phyloP scores from a whole-genome alignment of 1,139 yeast genomes.

The Protomyces arabidopsidicola region DNA sequence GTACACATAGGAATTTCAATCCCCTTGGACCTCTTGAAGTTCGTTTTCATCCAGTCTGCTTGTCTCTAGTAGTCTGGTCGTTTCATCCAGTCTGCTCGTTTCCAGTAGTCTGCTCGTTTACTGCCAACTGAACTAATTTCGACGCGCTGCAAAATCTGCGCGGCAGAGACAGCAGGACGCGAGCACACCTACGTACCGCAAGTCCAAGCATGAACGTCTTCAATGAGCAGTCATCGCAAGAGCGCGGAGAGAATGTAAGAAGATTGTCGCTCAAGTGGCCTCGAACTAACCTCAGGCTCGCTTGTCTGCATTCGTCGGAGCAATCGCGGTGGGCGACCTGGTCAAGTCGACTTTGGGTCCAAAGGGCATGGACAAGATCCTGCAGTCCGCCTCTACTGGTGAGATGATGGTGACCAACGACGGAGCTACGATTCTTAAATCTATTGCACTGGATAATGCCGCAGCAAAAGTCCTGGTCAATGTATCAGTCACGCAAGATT shows the following conservation, averaged over 20 bases:
- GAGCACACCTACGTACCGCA: too few relatives aligned
- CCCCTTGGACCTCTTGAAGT: too few relatives aligned
- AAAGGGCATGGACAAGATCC: slow-evolving; percentile 94
- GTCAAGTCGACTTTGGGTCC: slow-evolving; percentile 96
- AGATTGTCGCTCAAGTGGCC: background rate
- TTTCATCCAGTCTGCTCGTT: too few relatives aligned
- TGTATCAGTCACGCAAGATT: slow-evolving; percentile 95
- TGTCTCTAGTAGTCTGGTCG: too few relatives aligned
- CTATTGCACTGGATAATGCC: slow-evolving; percentile 94
- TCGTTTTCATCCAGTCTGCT: too few relatives aligned
- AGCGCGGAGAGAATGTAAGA: slow-evolving; percentile 64
- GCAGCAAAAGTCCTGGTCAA: slow-evolving; percentile 97
- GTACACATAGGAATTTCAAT: too few relatives aligned
- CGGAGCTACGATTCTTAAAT: slow-evolving; percentile 93
- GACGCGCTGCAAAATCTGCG: too few relatives aligned
- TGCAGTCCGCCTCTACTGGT: slow-evolving; percentile 80
- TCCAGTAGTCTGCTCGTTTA: too few relatives aligned
- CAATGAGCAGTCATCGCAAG: slow-evolving; percentile 96
- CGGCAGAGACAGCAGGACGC: too few relatives aligned
- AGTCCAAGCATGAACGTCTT: slow-evolving; percentile 45
- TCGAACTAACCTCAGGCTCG: background rate
- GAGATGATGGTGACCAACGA: slow-evolving; percentile 85
- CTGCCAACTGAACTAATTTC: too few relatives aligned
- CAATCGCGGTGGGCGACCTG: slow-evolving; percentile 96
- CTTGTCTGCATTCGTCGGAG: slow-evolving; percentile 88